These are phyloP conservation scores for Ambispora gerdemannii DNA, from an alignment of 192 early-diverging fungal species.

Conservation along the genomic window DNA sequence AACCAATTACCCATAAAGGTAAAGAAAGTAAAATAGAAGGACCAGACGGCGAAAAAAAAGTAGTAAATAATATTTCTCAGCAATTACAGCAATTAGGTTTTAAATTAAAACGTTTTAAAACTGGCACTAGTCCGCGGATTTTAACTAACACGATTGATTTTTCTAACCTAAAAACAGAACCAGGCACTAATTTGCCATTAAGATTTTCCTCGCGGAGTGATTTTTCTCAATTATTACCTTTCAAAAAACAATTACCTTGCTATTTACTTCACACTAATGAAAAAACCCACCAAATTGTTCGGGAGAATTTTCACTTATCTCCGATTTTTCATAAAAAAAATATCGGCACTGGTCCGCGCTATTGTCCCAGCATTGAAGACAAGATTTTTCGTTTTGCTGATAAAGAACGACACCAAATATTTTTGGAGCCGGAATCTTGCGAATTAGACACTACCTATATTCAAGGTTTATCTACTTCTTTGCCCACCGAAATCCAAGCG, in stretches of 20 bases:
- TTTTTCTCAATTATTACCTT: background rate
- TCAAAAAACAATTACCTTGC: constrained; percentile 5
- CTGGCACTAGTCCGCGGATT: constrained; percentile 6
- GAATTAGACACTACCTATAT: constrained; percentile 61
- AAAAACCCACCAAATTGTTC: constrained; percentile 54
- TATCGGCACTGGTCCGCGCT: constrained; percentile 63
- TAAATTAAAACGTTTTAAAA: constrained; percentile 16
- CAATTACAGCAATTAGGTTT: constrained; percentile 12
- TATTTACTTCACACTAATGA: constrained; percentile 14
- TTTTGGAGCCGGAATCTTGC: constrained; percentile 61
- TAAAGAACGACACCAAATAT: constrained; percentile 55
- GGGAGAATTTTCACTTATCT: constrained; percentile 54
- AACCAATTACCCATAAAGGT: constrained; percentile 3
- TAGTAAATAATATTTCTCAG: constrained; percentile 13
- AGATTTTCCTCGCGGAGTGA: constrained; percentile 2
- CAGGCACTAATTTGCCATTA: constrained; percentile 4
- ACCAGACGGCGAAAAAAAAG: constrained; percentile 14
- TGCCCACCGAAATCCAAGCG: constrained; percentile 66
- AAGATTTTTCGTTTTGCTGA: constrained; percentile 62
- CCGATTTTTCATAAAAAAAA: constrained; percentile 67
- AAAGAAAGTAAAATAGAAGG: constrained; percentile 8
- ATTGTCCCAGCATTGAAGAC: constrained; percentile 67
- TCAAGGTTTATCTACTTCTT: constrained; percentile 68
- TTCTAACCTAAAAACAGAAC: constrained; percentile 9
- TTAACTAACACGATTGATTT: constrained; percentile 13